Conservation (phyloP, 768 basidiomycete species). For the Naganishia antarctica region DNA sequence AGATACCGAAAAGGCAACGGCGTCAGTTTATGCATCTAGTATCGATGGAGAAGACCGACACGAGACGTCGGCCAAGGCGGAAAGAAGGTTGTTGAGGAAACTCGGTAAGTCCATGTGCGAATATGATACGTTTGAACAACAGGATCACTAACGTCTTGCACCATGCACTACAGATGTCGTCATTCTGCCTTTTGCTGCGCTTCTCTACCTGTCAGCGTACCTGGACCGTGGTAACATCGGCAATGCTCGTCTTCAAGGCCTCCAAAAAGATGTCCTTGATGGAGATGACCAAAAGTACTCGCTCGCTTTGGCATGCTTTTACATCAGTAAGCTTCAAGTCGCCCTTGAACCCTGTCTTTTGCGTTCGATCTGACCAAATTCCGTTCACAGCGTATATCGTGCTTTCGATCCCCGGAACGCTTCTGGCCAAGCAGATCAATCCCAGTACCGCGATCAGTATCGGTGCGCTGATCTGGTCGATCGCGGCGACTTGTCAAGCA, state of each 20-base stretch:
- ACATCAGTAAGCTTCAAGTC: constrained; percentile 29
- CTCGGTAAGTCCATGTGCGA: constrained; percentile 33
- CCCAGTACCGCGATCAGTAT: constrained; percentile 49
- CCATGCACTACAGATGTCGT: constrained; percentile 42
- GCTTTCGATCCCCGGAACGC: constrained; percentile 49
- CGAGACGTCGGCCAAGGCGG: constrained; percentile 33
- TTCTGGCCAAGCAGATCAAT: constrained; percentile 46
- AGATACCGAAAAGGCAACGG: constrained; percentile 34
- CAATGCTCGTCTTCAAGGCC: constrained; percentile 38
- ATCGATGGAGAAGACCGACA: constrained; percentile 27
- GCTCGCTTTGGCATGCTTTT: constrained; percentile 47
- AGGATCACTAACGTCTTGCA: no score
- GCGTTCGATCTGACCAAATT: no score
- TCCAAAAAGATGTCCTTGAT: constrained; percentile 43
- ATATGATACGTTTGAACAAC: background rate
- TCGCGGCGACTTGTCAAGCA: constrained; percentile 50
- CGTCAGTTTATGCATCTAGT: constrained; percentile 31
- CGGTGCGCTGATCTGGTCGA: constrained; percentile 50
- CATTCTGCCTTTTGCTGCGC: constrained; percentile 50
- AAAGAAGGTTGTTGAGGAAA: constrained; percentile 37
- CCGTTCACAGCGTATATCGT: constrained; percentile 42
- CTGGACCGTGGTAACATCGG: constrained; percentile 50
- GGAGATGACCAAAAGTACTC: constrained; percentile 46
- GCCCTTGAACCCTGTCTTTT: background rate
- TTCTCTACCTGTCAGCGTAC: constrained; percentile 51